Percentiles rank a stretch among this genome's conserved stretches.
Conservation (phyloP, 208 protist genomes). For the Leishmania braziliensis region DNA sequence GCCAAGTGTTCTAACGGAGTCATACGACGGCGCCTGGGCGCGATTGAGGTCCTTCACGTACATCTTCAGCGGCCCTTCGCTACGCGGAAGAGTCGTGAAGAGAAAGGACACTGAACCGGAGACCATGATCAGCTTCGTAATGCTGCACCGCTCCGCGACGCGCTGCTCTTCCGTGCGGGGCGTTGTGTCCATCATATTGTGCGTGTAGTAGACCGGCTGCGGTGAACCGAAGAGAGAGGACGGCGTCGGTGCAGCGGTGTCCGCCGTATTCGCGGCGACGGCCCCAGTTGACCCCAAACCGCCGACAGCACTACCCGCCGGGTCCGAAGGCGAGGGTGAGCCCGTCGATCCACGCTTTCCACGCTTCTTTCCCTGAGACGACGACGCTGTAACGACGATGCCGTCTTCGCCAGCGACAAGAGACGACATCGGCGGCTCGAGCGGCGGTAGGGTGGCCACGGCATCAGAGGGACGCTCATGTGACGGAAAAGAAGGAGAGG, state of each 20-base stretch:
- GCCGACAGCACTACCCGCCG: not conserved
- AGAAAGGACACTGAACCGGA: conserved; percentile 74
- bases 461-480: not conserved
- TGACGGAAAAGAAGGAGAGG: not conserved
- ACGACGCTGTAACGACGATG: not conserved
- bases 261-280: not conserved
- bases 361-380: not conserved
- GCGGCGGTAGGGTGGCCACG: not conserved
- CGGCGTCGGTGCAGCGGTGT: conserved; percentile 3
- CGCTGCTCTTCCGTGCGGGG: conserved; percentile 50
- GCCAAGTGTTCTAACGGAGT: not conserved
- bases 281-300: not conserved
- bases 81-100: conserved; percentile 58
- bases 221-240: conserved; percentile 6
- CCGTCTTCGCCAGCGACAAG: not conserved
- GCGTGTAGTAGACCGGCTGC: conserved; percentile 42
- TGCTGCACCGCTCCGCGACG: conserved; percentile 66
- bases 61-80: conserved; percentile 41
- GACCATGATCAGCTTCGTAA: conserved; percentile 87
- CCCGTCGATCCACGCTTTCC: not conserved
- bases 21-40: conserved; percentile 21
- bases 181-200: conserved; percentile 19
- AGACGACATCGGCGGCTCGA: conserved; percentile 1
- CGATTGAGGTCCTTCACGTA: conserved; percentile 69
- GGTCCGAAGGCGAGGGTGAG: not conserved